Base-by-base conservation (phyloP, 306 rosid genomes). In the Prunus salicina region DNA sequence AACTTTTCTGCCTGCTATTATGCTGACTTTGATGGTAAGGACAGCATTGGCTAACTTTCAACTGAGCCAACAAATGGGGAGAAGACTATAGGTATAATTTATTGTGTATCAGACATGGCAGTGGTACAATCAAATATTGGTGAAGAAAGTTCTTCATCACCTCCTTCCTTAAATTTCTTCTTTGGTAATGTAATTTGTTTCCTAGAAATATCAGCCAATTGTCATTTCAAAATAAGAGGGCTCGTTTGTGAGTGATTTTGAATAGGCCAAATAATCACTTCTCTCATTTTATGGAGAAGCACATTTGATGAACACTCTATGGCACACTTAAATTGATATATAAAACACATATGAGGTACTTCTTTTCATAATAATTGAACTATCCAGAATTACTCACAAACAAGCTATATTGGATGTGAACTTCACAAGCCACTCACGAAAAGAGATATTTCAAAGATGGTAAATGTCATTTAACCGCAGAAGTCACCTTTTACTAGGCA, bases 301-400 rank as follows among this genome's bases (percentile, higher is more conserved):
- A 5, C 38, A 32, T 32, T n/a, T n/a, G n/a, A n/a, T n/a, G n/a
- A n/a, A n/a, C n/a, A n/a, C n/a, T n/a, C n/a, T n/a, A n/a, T n/a
- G n/a, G n/a, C n/a, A n/a, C n/a, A n/a, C n/a, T 32, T 32, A 32
- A 32, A 5, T 32, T 32, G 7, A 32, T 32, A 32, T 32, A 32
- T 32, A 6, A 32, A 32, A 0, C 7, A 32, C 1, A 32, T 32
- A 0, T 1, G 0, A 32, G 0, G 0, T 32, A 0, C 0, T 32
- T 32, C 1, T 32, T 32, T 5, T 1, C 1, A 5, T 1, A 32
- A 32, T 32, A 32, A 32, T 5, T 32, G 1, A 32, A 0, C 7
- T 32, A 32, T 32, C 1, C 0, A 32, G 0, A 32, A 32, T 32
- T 32, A 32, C 38, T 5, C 38, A 1, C 38, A 5, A 5, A 1